Base-by-base conservation (phyloP, 305 asterid species). In the Ajuga reptans region DNA sequence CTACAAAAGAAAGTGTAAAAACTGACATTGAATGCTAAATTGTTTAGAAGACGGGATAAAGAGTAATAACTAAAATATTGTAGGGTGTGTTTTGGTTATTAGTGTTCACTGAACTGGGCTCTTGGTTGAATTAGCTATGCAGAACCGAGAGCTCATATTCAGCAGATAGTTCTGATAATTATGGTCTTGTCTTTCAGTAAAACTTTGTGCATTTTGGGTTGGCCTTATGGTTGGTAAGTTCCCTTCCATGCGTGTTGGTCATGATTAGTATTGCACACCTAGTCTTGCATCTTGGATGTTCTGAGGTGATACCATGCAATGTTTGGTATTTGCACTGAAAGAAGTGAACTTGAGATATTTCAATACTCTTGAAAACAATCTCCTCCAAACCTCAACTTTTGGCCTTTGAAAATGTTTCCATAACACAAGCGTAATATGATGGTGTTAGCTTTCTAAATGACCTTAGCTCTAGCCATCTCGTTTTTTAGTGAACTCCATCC, bases 381-480 rank as follows among this genome's bases (percentile, higher is more conserved):
- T 64, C 51, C 61, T 10, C 8, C 58, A 37, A 37, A 21, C 34
- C 21, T 72, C 31, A 31, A 6, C 55, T 55, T 64, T 12, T 60
- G 56, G 58, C 31, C 65, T 10, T 16, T 55, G 21, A n/a, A 33
- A 34, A 10, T 55, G 56, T 45, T 34, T 17, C 31, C 17, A 3
- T 57, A 37, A 46, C 27, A 46, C 16, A 33, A 56, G 27, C 39
- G 12, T 71, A 36, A 15, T 39, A 45, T 41, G 53, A 52, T 18
- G 24, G 11, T 21, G 2, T 6, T 46, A 34, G 6, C 36, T 34
- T 62, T 56, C 18, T 41, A 12, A 59, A 15, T 18, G 41, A 37
- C 62, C 57, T 31, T 39, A 31, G 73, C 47, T 47, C 18, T 67
- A 70, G 34, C 46, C 37, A 29, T 33, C 53, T 34, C 68, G 37